phyloP scores from a whole-genome alignment of 257 asterid genomes.

The Solanum raphanifolium region DNA sequence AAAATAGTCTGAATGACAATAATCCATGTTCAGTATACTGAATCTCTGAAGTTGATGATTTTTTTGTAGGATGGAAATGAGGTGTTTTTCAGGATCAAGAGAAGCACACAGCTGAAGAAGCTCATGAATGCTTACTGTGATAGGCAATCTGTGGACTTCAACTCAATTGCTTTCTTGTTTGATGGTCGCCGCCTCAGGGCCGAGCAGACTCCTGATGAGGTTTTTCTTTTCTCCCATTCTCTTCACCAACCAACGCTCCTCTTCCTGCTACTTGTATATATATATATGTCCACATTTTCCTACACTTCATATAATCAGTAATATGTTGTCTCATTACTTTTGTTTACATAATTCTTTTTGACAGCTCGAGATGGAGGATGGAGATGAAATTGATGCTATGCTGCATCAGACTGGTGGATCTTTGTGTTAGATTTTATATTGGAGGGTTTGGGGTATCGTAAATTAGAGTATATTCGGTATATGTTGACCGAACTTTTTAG shows the following conservation, averaged over 20 bases:
- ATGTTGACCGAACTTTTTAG: neutral
- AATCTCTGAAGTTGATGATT: neutral
- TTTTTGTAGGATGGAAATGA: conserved; percentile 29
- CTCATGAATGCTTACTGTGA: conserved; percentile 40
- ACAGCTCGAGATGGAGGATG: conserved; percentile 29
- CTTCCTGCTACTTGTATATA: neutral
- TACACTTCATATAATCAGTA: neutral
- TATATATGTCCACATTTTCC: neutral
- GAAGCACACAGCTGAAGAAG: conserved; percentile 27
- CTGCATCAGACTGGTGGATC: conserved; percentile 20
- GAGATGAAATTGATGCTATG: conserved; percentile 35
- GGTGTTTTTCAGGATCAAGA: conserved; percentile 30
- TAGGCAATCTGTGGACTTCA: conserved; percentile 20
- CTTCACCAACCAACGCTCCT: neutral
- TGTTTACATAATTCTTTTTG: neutral
- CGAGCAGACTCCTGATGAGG: conserved; percentile 40
- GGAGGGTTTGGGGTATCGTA: neutral
- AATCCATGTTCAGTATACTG: neutral
- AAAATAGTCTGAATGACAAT: neutral
- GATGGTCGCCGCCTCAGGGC: conserved; percentile 28
- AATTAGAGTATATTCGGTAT: neutral
- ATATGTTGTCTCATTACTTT: neutral
- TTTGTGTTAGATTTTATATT: neutral
- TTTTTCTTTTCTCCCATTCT: neutral
- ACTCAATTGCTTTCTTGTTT: conserved; percentile 25